Evolutionary conservation across 768 basidiomycete genomes (phyloP), one percentile per base, ranked within the genome.

Genomic region (Tremella mesenterica): DNA sequence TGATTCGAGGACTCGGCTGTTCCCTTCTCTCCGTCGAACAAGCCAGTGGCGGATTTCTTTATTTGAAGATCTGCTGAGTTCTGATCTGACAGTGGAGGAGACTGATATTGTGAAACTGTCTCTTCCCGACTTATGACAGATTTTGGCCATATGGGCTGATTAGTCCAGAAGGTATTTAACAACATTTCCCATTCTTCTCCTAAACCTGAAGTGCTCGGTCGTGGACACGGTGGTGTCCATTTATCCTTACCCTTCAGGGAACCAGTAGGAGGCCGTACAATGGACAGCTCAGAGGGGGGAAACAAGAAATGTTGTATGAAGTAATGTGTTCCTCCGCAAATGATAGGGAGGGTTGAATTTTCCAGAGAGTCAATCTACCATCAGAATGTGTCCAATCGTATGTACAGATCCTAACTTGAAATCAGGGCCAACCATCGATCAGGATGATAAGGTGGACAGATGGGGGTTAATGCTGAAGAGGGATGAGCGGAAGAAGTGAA

Each of bases 271-370:
- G 59, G 30, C 4, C 70, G 59, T 16, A 54, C 52, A 8, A 64
- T 47, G 4, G 63, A 63, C 7, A 73, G 56, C 14, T 66, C 60
- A 0, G 59, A 33, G 0, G 71, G 72, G 21, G 91, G 87, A 66
- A 97, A 96, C 12, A 97, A 76, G 33, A 95, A 81, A 69, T 99
- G 88, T 64, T 99, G 93, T 23, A 93, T 86, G 85, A 92, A 99
- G 70, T 99, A 99, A 3, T 88, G 83, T 1, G 95, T 97, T 4
- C 95, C 95, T 2, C 95, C 95, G 43, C 93, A 91, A 6, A 93
- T 77, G 52, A 99, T 86, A 0, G 95, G 93, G 5, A 96, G 71
- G 53, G 84, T 75, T 2, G 79, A 71, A 54, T 28, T 21, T 9
- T 50, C 31, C 36, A 66, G 21, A 14, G 52, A 36, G 2, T 45